phyloP scores from a whole-genome alignment of 2,329 filamentous ascomycete species.

The Colletotrichum sp. region DNA sequence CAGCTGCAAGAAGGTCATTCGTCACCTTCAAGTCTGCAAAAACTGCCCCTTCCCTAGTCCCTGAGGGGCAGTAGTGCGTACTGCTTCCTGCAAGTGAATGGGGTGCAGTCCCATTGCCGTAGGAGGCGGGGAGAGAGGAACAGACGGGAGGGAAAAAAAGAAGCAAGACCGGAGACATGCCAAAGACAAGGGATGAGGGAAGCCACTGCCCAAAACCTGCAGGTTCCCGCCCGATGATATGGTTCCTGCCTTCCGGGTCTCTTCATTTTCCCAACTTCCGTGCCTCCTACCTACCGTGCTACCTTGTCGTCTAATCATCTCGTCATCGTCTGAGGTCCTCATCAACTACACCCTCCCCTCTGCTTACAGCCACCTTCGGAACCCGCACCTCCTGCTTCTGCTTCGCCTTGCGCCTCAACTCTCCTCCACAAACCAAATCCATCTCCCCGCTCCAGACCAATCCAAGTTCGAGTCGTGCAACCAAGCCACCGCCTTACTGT shows the following conservation, averaged over 20 bases:
- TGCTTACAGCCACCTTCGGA: neutral
- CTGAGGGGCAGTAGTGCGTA: neutral
- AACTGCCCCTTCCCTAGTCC: neutral
- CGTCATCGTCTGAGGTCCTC: neutral
- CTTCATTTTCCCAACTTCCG: neutral
- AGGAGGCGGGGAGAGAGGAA: neutral
- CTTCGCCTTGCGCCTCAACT: slow-evolving; percentile 1
- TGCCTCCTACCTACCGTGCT: neutral
- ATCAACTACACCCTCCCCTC: neutral
- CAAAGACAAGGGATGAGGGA: neutral
- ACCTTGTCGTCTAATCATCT: neutral
- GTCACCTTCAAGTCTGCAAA: slow-evolving; percentile 7
- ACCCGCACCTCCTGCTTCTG: neutral
- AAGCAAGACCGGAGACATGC: neutral
- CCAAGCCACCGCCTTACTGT: slow-evolving; percentile 18
- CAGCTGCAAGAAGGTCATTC: slow-evolving; percentile 19
- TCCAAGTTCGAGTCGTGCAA: neutral
- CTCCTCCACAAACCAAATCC: neutral
- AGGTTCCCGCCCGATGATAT: slow-evolving; percentile 14
- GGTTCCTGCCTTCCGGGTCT: neutral
- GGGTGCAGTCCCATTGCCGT: neutral
- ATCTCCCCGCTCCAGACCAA: neutral
- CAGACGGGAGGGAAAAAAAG: neutral
- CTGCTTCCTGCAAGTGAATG: neutral
- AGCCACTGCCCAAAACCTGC: slow-evolving; percentile 19